Percentiles rank a stretch among this genome's conserved stretches.
These are phyloP conservation scores for Penicillium lividum DNA, from an alignment of 495 filamentous ascomycete species.

Conservation along the genomic window DNA sequence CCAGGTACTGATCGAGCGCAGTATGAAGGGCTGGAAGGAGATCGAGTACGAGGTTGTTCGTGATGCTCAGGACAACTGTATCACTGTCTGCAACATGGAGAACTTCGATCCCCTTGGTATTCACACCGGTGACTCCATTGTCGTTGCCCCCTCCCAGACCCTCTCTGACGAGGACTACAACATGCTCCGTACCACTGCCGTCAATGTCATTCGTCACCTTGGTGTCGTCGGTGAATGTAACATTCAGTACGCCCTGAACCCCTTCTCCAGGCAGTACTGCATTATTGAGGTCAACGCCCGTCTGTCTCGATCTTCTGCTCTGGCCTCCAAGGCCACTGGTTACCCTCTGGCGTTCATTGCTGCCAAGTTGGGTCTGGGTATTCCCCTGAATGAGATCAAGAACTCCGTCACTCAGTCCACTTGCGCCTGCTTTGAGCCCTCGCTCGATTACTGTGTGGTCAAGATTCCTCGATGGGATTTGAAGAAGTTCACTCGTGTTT, in stretches of 20 bases:
- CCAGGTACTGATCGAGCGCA: constrained; percentile 92
- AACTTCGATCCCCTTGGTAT: constrained; percentile 99
- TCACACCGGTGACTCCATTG: constrained; percentile 97
- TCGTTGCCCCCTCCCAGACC: constrained; percentile 95
- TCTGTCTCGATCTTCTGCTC: constrained; percentile 91
- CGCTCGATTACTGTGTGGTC: constrained; percentile 96
- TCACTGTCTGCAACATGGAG: constrained; percentile 99
- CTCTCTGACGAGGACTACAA: constrained; percentile 98
- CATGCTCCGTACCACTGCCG: constrained; percentile 97
- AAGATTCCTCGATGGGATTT: constrained; percentile 99
- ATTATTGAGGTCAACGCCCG: constrained; percentile 99
- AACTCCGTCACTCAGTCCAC: constrained; percentile 97
- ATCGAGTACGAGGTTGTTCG: constrained; percentile 98
- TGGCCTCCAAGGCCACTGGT: constrained; percentile 96
- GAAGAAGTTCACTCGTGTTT: constrained; percentile 97
- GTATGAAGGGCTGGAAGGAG: constrained; percentile 99
- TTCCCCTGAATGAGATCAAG: constrained; percentile 93
- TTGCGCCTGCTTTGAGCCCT: constrained; percentile 98
- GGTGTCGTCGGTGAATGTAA: constrained; percentile 99
- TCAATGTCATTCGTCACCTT: constrained; percentile 96
- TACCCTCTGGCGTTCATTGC: constrained; percentile 97
- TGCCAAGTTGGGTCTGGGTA: constrained; percentile 90
- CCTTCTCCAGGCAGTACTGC: constrained; percentile 95
- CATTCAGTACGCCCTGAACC: constrained; percentile 97
- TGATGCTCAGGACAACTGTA: constrained; percentile 96